Percentiles rank a stretch among this genome's conserved stretches.
These are phyloP conservation scores for Pseudomonodictys pantanalensis DNA, from an alignment of 495 filamentous ascomycete species.

Conservation along the genomic window DNA sequence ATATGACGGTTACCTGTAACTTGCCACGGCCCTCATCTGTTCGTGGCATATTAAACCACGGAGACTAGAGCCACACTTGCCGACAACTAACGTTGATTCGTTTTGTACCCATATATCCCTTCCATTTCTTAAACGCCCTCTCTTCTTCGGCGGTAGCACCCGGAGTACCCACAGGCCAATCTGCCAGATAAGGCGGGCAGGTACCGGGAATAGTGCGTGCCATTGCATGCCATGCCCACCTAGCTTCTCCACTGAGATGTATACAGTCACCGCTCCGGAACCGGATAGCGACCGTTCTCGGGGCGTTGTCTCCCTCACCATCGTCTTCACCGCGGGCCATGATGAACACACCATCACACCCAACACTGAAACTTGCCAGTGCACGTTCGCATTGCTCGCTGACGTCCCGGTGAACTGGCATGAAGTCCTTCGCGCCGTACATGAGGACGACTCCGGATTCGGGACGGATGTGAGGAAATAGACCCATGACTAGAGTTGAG, in stretches of 20 bases:
- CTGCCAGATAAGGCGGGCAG: conserved; percentile 16
- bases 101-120: conserved; percentile 30
- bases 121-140: conserved; percentile 28
- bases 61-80: conserved; percentile 26
- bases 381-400: conserved; percentile 28
- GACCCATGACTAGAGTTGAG: conserved; percentile 16
- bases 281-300: conserved; percentile 23
- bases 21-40: too few relatives aligned
- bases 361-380: conserved; percentile 33
- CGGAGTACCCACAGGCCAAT: conserved; percentile 25
- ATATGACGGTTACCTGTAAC: too few relatives aligned
- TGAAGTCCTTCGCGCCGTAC: conserved; percentile 28
- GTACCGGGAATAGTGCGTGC: conserved; percentile 25
- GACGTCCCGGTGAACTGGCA: conserved; percentile 33
- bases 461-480: conserved; percentile 28
- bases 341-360: conserved; percentile 32
- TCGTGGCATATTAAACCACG: neutral
- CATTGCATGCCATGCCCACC: conserved; percentile 36
- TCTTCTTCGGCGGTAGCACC: conserved; percentile 15
- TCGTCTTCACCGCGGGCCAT: conserved; percentile 23
- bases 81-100: conserved; percentile 31
- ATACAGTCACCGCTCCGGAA: conserved; percentile 30
- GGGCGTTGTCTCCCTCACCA: conserved; percentile 16
- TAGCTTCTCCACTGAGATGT: conserved; percentile 25
- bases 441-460: conserved; percentile 31